phyloP scores from a whole-genome alignment of 1,284 basidiomycete genomes.

The Paramarasmius palmivorus region DNA sequence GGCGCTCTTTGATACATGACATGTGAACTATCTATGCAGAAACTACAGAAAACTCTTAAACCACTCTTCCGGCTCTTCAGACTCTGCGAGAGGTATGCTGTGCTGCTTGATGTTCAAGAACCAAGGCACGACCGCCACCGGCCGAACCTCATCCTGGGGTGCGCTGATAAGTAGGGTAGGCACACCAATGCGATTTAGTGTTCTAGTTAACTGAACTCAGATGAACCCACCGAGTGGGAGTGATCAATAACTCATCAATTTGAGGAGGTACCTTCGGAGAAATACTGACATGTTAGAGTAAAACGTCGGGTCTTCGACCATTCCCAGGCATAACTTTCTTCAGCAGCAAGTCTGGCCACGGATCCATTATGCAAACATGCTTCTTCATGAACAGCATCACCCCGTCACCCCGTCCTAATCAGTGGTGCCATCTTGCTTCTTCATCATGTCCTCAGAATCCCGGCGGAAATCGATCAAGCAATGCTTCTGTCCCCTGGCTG shows the following conservation, averaged over 20 bases:
- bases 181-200: constrained; percentile 30
- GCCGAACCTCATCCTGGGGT: constrained; percentile 31
- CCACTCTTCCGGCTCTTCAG: constrained; percentile 29
- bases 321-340: constrained; percentile 20
- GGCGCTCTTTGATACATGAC: neutral
- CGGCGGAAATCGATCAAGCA: constrained; percentile 37
- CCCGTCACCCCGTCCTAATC: constrained; percentile 38
- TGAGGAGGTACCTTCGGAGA: neutral
- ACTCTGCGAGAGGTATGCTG: constrained; percentile 28
- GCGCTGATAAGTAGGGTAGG: constrained; percentile 35
- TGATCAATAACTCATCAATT: neutral
- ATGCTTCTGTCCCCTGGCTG: constrained; percentile 24
- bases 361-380: constrained; percentile 42
- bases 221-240: constrained; percentile 28
- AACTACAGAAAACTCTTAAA: neutral
- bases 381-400: constrained; percentile 37
- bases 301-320: constrained; percentile 38
- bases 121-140: constrained; percentile 27
- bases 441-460: constrained; percentile 36
- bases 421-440: constrained; percentile 38
- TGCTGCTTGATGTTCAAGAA: constrained; percentile 27
- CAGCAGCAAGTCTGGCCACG: constrained; percentile 34
- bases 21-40: neutral
- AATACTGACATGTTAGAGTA: constrained; percentile 29
- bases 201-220: constrained; percentile 29